These are phyloP conservation scores for Emmonsiellopsis sp. DNA, from an alignment of 2,329 filamentous ascomycete genomes.

Conservation along the genomic window DNA sequence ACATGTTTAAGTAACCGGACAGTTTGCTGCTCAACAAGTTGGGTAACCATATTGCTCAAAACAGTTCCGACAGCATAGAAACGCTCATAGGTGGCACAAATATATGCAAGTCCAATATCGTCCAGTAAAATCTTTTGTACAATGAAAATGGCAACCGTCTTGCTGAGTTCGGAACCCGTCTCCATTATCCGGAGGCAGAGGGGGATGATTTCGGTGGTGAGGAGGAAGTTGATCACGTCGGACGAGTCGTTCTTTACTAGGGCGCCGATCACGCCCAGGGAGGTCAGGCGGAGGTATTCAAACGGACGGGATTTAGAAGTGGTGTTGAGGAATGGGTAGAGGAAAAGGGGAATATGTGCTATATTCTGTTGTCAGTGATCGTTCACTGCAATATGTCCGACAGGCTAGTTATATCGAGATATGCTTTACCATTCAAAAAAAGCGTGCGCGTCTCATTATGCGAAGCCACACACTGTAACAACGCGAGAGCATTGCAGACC, in stretches of 20 bases:
- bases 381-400: not conserved
- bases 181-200: slow-evolving; percentile 98
- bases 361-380: slow-evolving; percentile 9
- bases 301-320: slow-evolving; percentile 97
- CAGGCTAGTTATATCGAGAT: not conserved
- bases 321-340: slow-evolving; percentile 97
- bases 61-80: slow-evolving; percentile 98
- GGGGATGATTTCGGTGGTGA: slow-evolving; percentile 97
- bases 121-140: slow-evolving; percentile 98
- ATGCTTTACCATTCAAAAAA: slow-evolving; percentile 72
- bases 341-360: slow-evolving; percentile 96
- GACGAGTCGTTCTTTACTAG: slow-evolving; percentile 98
- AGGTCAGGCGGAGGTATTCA: slow-evolving; percentile 92
- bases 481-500: slow-evolving; percentile 91
- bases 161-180: slow-evolving; percentile 94
- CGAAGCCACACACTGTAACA: slow-evolving; percentile 93
- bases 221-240: slow-evolving; percentile 96
- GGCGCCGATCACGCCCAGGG: slow-evolving; percentile 90
- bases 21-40: slow-evolving; percentile 95
- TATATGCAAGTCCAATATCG: slow-evolving; percentile 93
- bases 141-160: slow-evolving; percentile 98
- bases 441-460: slow-evolving; percentile 92
- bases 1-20: slow-evolving; percentile 94
- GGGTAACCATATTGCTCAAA: slow-evolving; percentile 95
- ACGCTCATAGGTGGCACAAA: slow-evolving; percentile 95